Conservation (phyloP, 495 filamentous ascomycete species). For the Pseudomonodictys pantanalensis region DNA sequence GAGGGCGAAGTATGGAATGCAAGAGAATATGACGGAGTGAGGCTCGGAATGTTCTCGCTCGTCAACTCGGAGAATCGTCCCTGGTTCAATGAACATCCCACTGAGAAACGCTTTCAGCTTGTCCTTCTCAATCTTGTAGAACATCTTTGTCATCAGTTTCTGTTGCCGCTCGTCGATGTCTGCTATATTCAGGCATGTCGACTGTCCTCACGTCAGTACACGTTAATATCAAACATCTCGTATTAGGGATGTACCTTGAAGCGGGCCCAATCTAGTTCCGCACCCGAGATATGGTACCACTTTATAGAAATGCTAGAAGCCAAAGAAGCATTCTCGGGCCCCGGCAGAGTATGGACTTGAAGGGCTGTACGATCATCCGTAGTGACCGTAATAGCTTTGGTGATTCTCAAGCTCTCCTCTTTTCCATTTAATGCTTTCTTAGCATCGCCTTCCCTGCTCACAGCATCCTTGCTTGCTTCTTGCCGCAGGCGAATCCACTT, state of each 20-base stretch:
- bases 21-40: slow-evolving; percentile 26
- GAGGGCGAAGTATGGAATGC: slow-evolving; percentile 21
- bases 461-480: neutral
- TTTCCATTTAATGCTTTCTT: neutral
- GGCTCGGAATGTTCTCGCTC: slow-evolving; percentile 2
- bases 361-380: slow-evolving; percentile 8
- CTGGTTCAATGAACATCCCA: slow-evolving; percentile 30
- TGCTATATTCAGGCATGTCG: slow-evolving; percentile 8
- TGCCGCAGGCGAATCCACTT: neutral
- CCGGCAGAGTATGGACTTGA: slow-evolving; percentile 14
- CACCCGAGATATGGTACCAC: slow-evolving; percentile 17
- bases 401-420: slow-evolving; percentile 14
- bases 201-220: slow-evolving; percentile 2
- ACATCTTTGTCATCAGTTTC: slow-evolving; percentile 2
- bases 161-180: neutral
- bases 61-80: slow-evolving; percentile 23
- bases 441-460: neutral
- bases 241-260: slow-evolving; percentile 7
- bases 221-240: no score
- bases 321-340: neutral
- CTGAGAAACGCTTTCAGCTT: slow-evolving; percentile 11
- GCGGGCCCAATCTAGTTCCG: slow-evolving; percentile 18
- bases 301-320: neutral
- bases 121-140: slow-evolving; percentile 25
- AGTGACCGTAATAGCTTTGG: slow-evolving; percentile 9